phyloP scores from a whole-genome alignment of 441 rosid genomes.

The Populus trichocarpa region DNA sequence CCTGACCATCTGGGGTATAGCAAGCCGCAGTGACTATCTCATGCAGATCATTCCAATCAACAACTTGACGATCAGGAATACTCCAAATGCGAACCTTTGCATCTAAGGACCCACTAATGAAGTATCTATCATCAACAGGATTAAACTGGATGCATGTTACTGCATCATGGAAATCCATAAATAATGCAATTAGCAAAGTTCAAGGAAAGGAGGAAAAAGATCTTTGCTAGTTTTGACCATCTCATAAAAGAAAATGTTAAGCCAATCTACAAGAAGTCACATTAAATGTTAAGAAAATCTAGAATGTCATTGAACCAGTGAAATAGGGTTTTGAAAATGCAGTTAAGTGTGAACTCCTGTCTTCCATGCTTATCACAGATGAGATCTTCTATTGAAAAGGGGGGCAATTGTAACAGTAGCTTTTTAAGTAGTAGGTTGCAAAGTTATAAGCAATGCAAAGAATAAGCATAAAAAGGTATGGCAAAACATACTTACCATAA shows the following conservation, averaged over 20 bases:
- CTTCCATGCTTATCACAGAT: not conserved
- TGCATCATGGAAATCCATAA: constrained; percentile 35
- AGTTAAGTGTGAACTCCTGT: not conserved
- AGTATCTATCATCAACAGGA: constrained; percentile 94
- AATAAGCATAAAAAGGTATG: constrained; percentile 11
- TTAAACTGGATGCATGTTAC: constrained; percentile 99
- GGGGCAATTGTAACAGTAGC: not conserved
- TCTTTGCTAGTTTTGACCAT: not conserved
- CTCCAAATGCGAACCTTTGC: constrained; percentile 99
- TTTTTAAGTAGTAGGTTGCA: not conserved
- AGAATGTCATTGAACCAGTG: not conserved
- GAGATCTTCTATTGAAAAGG: not conserved
- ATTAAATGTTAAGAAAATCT: not conserved
- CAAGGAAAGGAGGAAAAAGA: not conserved
- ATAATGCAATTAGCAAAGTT: constrained; percentile 19
- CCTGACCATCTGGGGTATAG: constrained; percentile 99
- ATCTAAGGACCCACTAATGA: constrained; percentile 96
- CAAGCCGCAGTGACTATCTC: constrained; percentile 99
- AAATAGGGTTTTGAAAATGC: not conserved
- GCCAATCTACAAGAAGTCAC: not conserved
- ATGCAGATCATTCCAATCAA: constrained; percentile 96
- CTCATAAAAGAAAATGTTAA: not conserved
- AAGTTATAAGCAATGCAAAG: not conserved
- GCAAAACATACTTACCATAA: constrained; percentile 49
- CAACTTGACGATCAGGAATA: constrained; percentile 92